Evolutionary conservation across 2,329 filamentous ascomycete species (phyloP).

Genomic region (Aspergillus sp.): DNA sequence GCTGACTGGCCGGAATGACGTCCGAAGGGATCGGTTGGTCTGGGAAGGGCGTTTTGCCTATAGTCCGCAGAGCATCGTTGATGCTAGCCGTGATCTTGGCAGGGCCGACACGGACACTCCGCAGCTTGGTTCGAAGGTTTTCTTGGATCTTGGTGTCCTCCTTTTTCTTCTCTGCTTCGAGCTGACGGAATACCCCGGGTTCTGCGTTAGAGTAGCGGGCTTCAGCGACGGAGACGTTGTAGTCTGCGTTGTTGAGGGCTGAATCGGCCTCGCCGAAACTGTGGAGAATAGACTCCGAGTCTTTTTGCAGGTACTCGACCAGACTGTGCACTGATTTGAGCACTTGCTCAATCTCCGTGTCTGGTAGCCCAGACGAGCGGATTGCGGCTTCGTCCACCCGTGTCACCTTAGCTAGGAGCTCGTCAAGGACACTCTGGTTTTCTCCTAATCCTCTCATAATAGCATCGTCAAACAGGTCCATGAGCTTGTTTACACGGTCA

Average conservation of each 20-base stretch:
- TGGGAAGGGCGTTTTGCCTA: slow-evolving; percentile 30
- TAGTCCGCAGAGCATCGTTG: slow-evolving; percentile 38
- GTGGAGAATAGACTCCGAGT: slow-evolving; percentile 48
- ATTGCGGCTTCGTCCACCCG: slow-evolving; percentile 36
- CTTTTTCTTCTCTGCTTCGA: slow-evolving; percentile 49
- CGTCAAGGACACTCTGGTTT: slow-evolving; percentile 53
- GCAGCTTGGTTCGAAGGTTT: slow-evolving; percentile 43
- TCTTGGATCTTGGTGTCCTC: slow-evolving; percentile 48
- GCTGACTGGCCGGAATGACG: slow-evolving; percentile 10
- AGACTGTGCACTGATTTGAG: slow-evolving; percentile 41
- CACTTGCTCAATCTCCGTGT: slow-evolving; percentile 36
- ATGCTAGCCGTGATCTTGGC: slow-evolving; percentile 38
- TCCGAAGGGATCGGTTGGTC: slow-evolving; percentile 15
- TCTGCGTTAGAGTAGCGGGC: slow-evolving; percentile 49
- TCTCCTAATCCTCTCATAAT: slow-evolving; percentile 52
- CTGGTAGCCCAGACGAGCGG: slow-evolving; percentile 32
- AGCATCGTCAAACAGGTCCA: slow-evolving; percentile 52
- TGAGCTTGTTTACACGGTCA: slow-evolving; percentile 50
- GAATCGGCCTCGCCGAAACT: slow-evolving; percentile 52
- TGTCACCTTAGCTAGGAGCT: slow-evolving; percentile 45
- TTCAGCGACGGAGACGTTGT: slow-evolving; percentile 55
- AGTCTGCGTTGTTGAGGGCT: slow-evolving; percentile 52
- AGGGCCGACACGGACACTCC: slow-evolving; percentile 42
- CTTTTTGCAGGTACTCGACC: slow-evolving; percentile 41
- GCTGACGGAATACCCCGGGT: slow-evolving; percentile 40